Percentiles rank a stretch among this genome's conserved stretches.
These are phyloP conservation scores for Candida sojae DNA, from an alignment of 1,139 yeast genomes.

Conservation along the genomic window DNA sequence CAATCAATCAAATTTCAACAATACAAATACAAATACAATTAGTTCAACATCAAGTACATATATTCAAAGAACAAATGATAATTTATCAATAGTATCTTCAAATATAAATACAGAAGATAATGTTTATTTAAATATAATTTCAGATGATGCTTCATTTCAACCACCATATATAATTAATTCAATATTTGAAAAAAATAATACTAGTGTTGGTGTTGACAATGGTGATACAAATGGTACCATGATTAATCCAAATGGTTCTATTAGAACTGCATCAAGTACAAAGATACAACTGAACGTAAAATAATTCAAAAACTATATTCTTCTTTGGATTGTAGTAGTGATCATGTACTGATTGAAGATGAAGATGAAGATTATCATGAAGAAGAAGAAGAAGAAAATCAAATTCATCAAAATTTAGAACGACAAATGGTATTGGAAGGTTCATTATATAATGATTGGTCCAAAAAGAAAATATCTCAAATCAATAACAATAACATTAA, in stretches of 20 bases:
- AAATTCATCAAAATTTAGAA: background rate
- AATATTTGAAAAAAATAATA: background rate
- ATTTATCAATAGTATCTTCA: slow-evolving; percentile 5
- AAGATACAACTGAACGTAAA: background rate
- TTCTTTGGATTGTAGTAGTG: slow-evolving; percentile 2
- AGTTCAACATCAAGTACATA: background rate
- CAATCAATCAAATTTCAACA: background rate
- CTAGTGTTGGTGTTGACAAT: background rate
- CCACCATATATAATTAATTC: background rate
- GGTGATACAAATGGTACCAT: background rate
- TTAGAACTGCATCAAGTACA: slow-evolving; percentile 1
- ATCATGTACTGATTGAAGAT: slow-evolving; percentile 7
- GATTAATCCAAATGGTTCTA: background rate
- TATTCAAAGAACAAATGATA: slow-evolving; percentile 1
- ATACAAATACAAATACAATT: background rate
- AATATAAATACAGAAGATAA: slow-evolving; percentile 2
- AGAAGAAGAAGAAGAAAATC: background rate
- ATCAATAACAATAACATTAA: background rate
- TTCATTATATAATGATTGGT: background rate
- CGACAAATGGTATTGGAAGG: background rate
- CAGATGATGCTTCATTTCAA: slow-evolving; percentile 11
- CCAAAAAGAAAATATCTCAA: background rate
- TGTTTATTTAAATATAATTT: slow-evolving; percentile 5
- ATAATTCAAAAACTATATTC: background rate
- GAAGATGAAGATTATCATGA: background rate